Evolutionary conservation across 805 yeast species (phyloP).

Genomic region (Teunomyces gatunensis): DNA sequence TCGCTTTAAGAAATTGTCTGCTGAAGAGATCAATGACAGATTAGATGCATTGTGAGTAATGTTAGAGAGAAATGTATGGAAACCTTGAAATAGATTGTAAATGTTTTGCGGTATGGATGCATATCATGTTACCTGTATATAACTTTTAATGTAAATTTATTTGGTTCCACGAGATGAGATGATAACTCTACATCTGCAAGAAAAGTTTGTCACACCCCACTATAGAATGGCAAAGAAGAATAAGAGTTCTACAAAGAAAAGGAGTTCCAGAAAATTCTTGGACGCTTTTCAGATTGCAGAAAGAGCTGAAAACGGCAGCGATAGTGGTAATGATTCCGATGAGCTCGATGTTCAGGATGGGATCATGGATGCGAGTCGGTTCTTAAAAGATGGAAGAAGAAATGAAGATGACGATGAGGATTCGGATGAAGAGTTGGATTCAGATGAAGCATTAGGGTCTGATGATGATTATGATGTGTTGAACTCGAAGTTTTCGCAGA

Average conservation of each 20-base stretch:
- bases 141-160: neutral
- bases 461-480: conserved; percentile 66
- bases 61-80: conserved; percentile 1
- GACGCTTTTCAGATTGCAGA: conserved; percentile 48
- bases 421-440: conserved; percentile 68
- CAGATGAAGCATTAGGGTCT: conserved; percentile 87
- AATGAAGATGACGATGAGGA: conserved; percentile 30
- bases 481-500: conserved; percentile 66
- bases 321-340: conserved; percentile 15
- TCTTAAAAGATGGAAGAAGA: conserved; percentile 22
- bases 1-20: conserved; percentile 74
- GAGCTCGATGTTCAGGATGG: conserved; percentile 33
- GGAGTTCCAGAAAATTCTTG: conserved; percentile 36
- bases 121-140: neutral
- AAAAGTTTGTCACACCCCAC: neutral
- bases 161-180: neutral
- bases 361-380: conserved; percentile 40
- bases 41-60: conserved; percentile 71
- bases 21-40: conserved; percentile 95
- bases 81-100: neutral
- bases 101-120: neutral
- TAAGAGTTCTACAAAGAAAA: conserved; percentile 23
- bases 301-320: conserved; percentile 30
- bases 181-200: neutral
- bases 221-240: conserved; percentile 10